phyloP scores from a whole-genome alignment of 345 rosid genomes.

The Arabidopsis arenosa region DNA sequence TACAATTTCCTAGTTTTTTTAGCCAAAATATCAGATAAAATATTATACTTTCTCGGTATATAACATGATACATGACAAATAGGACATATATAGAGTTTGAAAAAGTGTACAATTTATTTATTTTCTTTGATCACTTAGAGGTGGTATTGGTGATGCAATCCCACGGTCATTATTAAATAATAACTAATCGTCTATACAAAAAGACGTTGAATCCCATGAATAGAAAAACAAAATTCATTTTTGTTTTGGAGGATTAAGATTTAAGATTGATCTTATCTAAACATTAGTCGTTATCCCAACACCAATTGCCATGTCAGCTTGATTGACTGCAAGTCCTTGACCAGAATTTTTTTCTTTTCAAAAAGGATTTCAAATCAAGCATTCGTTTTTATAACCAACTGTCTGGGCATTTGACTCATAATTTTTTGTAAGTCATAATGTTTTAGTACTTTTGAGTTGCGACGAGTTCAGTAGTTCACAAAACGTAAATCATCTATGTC shows the following conservation, averaged over 20 bases:
- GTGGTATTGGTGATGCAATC: slow-evolving; percentile 21
- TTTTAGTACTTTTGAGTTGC: neutral
- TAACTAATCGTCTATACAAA: neutral
- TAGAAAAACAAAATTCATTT: neutral
- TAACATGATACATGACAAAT: slow-evolving; percentile 11
- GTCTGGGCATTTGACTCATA: neutral
- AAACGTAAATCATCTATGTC: neutral
- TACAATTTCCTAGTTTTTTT: neutral
- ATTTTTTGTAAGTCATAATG: too few species aligned
- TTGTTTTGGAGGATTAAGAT: slow-evolving; percentile 8
- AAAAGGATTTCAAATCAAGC: neutral
- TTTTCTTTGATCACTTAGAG: slow-evolving; percentile 2
- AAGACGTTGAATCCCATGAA: neutral
- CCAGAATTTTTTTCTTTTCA: neutral
- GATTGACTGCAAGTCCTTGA: neutral
- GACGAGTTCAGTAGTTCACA: neutral
- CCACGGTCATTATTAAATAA: slow-evolving; percentile 24
- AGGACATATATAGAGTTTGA: neutral
- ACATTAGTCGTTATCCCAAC: slow-evolving; percentile 30
- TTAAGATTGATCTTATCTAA: slow-evolving; percentile 40
- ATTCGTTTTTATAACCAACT: neutral
- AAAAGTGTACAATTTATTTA: neutral
- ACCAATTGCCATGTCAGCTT: slow-evolving; percentile 21
- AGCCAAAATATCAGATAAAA: neutral
- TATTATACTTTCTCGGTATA: neutral